Evolutionary conservation across 1,139 yeast species (phyloP).

Genomic region (Pichia sp.): DNA sequence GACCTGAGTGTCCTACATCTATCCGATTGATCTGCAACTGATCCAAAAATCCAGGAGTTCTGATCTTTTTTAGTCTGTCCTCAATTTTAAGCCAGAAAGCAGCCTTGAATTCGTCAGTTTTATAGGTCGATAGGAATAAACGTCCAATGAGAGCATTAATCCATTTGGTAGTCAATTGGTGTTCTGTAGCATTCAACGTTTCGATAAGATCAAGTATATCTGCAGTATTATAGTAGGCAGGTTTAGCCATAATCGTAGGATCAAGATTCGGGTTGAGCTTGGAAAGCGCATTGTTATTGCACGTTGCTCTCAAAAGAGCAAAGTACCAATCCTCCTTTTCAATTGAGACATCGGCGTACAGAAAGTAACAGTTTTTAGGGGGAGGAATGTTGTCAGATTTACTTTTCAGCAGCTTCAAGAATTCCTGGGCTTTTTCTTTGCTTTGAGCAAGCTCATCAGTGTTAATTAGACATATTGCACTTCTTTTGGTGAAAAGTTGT

Average conservation of each 20-base stretch:
- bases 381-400: conserved; percentile 23
- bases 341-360: conserved; percentile 70
- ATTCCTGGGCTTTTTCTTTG: conserved; percentile 23
- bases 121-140: conserved; percentile 68
- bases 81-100: conserved; percentile 56
- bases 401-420: not conserved
- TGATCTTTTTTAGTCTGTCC: conserved; percentile 70
- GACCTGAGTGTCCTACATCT: conserved; percentile 77
- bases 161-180: conserved; percentile 84
- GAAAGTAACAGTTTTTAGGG: conserved; percentile 60
- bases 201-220: conserved; percentile 74
- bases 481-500: conserved; percentile 70
- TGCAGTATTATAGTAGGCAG: conserved; percentile 65
- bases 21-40: conserved; percentile 71
- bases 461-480: conserved; percentile 68
- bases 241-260: conserved; percentile 59
- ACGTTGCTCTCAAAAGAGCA: conserved; percentile 72
- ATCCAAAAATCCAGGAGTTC: conserved; percentile 82
- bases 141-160: conserved; percentile 83
- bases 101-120: conserved; percentile 60
- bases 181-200: conserved; percentile 73
- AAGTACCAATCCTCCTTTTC: conserved; percentile 94
- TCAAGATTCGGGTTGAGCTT: conserved; percentile 30
- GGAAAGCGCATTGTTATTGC: conserved; percentile 25
- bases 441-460: conserved; percentile 13